These are phyloP conservation scores for Tetracladium marchalianum DNA, from an alignment of 495 filamentous ascomycete species.

Conservation along the genomic window DNA sequence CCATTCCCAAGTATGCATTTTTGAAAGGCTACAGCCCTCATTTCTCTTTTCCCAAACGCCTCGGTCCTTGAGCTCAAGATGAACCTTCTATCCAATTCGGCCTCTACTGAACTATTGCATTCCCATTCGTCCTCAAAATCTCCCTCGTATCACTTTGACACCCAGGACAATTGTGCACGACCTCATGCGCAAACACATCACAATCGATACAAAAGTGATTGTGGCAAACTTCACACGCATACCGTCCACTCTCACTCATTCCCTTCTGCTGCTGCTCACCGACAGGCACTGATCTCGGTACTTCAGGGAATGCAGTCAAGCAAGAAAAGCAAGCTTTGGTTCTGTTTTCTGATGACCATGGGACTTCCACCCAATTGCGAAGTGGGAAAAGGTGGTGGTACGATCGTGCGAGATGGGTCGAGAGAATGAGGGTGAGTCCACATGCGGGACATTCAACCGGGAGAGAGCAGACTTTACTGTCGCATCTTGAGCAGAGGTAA, in stretches of 20 bases:
- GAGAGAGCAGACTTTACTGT: constrained; percentile 78
- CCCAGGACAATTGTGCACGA: constrained; percentile 89
- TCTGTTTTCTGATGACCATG: constrained; percentile 58
- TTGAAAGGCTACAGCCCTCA: no score
- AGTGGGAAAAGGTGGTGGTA: constrained; percentile 96
- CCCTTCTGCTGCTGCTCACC: constrained; percentile 35
- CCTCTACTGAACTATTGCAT: no score
- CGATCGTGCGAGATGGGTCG: constrained; percentile 88
- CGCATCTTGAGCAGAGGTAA: constrained; percentile 84
- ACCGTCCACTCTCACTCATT: constrained; percentile 77
- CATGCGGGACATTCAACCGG: constrained; percentile 90
- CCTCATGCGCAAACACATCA: constrained; percentile 87
- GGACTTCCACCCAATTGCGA: constrained; percentile 80
- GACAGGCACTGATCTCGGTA: constrained; percentile 17
- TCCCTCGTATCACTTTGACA: constrained; percentile 57
- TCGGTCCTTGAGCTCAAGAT: no score
- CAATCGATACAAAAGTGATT: constrained; percentile 97
- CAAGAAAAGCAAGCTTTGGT: constrained; percentile 45
- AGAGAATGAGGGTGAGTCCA: constrained; percentile 84
- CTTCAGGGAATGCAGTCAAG: constrained; percentile 39
- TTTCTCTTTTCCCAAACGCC: no score
- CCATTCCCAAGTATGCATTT: no score
- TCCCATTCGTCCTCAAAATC: neutral
- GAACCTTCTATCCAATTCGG: no score
- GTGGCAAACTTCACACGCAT: constrained; percentile 73